Conservation (phyloP, 805 yeast species). For the Cyberlindnera samutprakarnensis region DNA sequence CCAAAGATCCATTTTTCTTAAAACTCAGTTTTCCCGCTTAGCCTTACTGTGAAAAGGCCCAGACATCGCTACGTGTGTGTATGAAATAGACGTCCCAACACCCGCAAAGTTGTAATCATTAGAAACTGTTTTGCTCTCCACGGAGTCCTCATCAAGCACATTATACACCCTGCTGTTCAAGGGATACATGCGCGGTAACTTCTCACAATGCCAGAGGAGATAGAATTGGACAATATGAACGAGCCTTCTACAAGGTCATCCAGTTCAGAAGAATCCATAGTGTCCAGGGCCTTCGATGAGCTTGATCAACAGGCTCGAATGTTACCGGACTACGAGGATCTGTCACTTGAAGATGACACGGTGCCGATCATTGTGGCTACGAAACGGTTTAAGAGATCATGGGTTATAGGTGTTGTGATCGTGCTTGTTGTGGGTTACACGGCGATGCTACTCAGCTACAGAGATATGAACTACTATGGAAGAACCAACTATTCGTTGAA, state of each 20-base stretch:
- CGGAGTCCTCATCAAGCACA: too few species aligned
- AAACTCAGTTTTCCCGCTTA: too few species aligned
- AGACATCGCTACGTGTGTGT: too few species aligned
- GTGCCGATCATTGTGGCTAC: background rate
- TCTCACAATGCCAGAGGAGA: conserved; percentile 1
- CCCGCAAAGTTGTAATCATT: too few species aligned
- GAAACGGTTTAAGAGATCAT: conserved; percentile 4
- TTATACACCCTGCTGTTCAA: too few species aligned
- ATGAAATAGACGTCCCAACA: too few species aligned
- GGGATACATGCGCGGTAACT: too few species aligned
- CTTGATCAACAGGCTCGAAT: conserved; percentile 5
- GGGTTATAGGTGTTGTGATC: conserved; percentile 1
- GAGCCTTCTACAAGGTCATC: background rate
- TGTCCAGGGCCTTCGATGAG: conserved; percentile 6
- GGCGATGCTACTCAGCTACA: conserved; percentile 9
- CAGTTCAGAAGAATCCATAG: conserved; percentile 7
- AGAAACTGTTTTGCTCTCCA: too few species aligned
- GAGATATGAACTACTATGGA: conserved; percentile 1
- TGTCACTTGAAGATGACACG: background rate
- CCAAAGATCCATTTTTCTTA: conserved; percentile 13
- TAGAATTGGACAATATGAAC: conserved; percentile 1
- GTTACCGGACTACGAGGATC: conserved; percentile 6
- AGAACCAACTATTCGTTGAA: background rate
- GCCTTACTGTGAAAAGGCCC: too few species aligned
- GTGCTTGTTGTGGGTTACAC: conserved; percentile 7